Evolutionary conservation across 192 early-diverging fungal genomes (phyloP).

Genomic region (Cladochytrium replicatum): DNA sequence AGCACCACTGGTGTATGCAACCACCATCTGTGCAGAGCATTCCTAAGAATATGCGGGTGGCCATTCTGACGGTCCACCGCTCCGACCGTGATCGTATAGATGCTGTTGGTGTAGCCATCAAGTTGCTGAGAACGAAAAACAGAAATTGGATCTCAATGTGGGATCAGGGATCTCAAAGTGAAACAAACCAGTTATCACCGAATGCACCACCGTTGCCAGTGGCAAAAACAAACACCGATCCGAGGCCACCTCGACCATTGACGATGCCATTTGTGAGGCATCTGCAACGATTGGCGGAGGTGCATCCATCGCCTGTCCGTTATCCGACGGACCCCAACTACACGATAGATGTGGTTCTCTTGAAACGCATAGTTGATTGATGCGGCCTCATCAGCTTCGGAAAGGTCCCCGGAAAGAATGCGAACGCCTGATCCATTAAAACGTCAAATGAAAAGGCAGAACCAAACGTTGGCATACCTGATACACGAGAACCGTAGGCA

Average conservation of each 20-base stretch:
- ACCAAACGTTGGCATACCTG: constrained; percentile 52
- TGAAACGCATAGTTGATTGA: constrained; percentile 84
- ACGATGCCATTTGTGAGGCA: constrained; percentile 77
- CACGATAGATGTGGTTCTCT: constrained; percentile 93
- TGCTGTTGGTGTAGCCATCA: constrained; percentile 93
- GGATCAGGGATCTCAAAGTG: too few species aligned
- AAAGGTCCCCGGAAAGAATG: constrained; percentile 79
- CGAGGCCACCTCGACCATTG: constrained; percentile 73
- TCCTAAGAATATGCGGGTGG: constrained; percentile 80
- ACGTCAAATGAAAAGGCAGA: too few species aligned
- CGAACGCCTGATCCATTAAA: constrained; percentile 70
- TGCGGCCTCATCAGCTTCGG: constrained; percentile 86
- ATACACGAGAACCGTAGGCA: constrained; percentile 76
- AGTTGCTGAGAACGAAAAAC: constrained; percentile 58
- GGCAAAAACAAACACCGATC: constrained; percentile 89
- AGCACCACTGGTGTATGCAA: constrained; percentile 74
- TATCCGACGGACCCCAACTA: constrained; percentile 89
- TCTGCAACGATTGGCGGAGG: constrained; percentile 70
- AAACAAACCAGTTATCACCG: constrained; percentile 73
- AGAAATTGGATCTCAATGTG: too few species aligned
- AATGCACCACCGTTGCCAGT: constrained; percentile 77
- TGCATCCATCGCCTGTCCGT: constrained; percentile 74
- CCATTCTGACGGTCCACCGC: constrained; percentile 66
- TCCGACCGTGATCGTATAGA: constrained; percentile 89
- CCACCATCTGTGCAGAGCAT: constrained; percentile 80